Conservation (phyloP, 2,329 filamentous ascomycete species). For the Aspergillus aculeatus region DNA sequence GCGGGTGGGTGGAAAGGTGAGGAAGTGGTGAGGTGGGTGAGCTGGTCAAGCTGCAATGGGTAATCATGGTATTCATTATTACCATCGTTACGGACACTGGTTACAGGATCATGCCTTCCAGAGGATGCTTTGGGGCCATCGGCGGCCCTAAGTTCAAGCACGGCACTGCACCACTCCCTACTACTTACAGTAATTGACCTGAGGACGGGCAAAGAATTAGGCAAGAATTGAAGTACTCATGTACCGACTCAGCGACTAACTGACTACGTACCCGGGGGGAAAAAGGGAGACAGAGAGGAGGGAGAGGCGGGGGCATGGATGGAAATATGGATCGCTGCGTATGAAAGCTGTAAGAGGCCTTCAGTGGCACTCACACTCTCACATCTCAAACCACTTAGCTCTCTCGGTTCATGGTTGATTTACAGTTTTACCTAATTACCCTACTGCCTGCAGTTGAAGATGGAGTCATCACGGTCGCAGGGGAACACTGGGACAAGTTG, state of each 20-base stretch:
- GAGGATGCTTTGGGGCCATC: neutral
- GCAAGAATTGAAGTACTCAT: neutral
- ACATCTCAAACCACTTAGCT: neutral
- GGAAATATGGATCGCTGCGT: slow-evolving; percentile 10
- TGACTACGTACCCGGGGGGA: no score
- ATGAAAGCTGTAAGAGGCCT: slow-evolving; percentile 1
- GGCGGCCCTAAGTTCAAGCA: neutral
- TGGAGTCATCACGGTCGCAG: neutral
- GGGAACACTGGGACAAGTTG: neutral
- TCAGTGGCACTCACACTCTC: neutral
- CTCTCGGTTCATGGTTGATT: neutral
- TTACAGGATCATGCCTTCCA: slow-evolving; percentile 4
- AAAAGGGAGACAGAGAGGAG: neutral
- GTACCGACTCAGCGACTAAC: no score
- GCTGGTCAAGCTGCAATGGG: neutral
- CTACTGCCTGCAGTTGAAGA: neutral
- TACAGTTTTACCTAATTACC: neutral
- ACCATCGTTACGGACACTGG: slow-evolving; percentile 6
- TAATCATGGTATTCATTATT: slow-evolving; percentile 9
- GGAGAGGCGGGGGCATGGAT: neutral
- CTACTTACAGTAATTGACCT: neutral
- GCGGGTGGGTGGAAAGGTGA: neutral
- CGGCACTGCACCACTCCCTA: neutral
- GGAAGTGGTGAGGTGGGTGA: neutral
- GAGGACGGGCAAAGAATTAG: neutral